Conservation (phyloP, 1,284 basidiomycete genomes). For the Rhodotorula sp. region DNA sequence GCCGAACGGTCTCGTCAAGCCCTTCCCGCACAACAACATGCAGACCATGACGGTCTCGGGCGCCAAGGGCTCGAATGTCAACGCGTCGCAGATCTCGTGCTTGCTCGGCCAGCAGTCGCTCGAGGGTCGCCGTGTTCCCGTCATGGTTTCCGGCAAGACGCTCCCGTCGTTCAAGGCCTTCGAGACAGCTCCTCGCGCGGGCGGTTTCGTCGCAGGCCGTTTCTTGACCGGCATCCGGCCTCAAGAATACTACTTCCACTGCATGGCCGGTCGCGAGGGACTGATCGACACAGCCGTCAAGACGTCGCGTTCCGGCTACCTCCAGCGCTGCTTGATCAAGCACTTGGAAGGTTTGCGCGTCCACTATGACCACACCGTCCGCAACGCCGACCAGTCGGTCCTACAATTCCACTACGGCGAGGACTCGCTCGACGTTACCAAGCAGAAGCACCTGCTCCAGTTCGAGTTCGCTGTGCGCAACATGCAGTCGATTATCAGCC, state of each 20-base stretch:
- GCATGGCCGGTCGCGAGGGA: conserved; percentile 99
- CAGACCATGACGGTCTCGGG: conserved; percentile 98
- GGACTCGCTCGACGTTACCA: conserved; percentile 93
- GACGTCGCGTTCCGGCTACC: conserved; percentile 95
- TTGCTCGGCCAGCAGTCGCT: conserved; percentile 95
- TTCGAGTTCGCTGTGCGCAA: conserved; percentile 94
- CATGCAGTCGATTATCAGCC: conserved; percentile 71
- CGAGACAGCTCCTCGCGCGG: conserved; percentile 94
- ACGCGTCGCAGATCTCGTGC: conserved; percentile 96
- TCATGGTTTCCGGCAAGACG: conserved; percentile 99
- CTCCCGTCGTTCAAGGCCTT: conserved; percentile 95
- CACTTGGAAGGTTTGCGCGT: conserved; percentile 94
- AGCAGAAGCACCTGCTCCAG: conserved; percentile 61
- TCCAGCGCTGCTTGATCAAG: conserved; percentile 98
- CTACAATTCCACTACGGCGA: conserved; percentile 98
- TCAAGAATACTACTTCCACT: conserved; percentile 99
- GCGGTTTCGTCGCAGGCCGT: conserved; percentile 98
- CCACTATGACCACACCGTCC: conserved; percentile 97
- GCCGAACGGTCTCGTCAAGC: conserved; percentile 81
- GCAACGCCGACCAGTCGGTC: conserved; percentile 87
- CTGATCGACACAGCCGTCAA: conserved; percentile 99
- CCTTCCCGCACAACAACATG: conserved; percentile 99
- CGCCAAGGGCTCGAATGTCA: conserved; percentile 96
- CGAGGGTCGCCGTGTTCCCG: conserved; percentile 96
- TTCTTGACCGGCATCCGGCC: conserved; percentile 98